These are phyloP conservation scores for Amphicarpaea edgeworthii DNA, from an alignment of 306 rosid genomes.

Conservation along the genomic window DNA sequence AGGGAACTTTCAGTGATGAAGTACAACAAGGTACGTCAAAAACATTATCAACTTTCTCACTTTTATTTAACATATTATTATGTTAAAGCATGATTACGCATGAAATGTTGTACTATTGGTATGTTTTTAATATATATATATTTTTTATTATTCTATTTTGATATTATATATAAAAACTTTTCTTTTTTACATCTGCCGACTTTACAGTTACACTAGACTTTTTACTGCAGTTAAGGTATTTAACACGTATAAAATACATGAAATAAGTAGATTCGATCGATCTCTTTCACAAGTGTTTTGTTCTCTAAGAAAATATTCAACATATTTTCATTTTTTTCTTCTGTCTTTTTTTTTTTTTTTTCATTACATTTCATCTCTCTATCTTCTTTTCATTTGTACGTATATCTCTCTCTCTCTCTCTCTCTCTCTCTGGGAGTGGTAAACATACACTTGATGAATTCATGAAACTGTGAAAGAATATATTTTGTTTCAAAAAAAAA, in stretches of 20 bases:
- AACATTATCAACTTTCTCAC: background rate
- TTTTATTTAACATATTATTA: background rate
- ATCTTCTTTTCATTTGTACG: no score
- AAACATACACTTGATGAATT: background rate
- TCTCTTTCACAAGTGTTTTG: background rate
- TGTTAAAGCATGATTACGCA: constrained; percentile 26
- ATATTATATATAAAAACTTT: background rate
- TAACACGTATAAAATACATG: background rate
- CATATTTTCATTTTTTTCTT: background rate
- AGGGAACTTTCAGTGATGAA: constrained; percentile 67
- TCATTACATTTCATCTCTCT: background rate
- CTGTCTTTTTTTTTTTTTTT: background rate
- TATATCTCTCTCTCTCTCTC: background rate
- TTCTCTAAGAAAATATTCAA: background rate
- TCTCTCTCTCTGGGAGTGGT: background rate
- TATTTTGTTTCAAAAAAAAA: background rate
- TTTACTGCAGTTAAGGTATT: background rate
- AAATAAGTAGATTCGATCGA: background rate
- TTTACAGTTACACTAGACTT: background rate
- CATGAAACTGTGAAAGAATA: background rate
- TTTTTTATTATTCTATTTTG: background rate
- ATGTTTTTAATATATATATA: no score
- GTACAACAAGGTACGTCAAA: constrained; percentile 25
- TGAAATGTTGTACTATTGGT: background rate
- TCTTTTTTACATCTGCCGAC: background rate